phyloP scores from a whole-genome alignment of 345 rosid genomes.

The Melaleuca quinquenervia region DNA sequence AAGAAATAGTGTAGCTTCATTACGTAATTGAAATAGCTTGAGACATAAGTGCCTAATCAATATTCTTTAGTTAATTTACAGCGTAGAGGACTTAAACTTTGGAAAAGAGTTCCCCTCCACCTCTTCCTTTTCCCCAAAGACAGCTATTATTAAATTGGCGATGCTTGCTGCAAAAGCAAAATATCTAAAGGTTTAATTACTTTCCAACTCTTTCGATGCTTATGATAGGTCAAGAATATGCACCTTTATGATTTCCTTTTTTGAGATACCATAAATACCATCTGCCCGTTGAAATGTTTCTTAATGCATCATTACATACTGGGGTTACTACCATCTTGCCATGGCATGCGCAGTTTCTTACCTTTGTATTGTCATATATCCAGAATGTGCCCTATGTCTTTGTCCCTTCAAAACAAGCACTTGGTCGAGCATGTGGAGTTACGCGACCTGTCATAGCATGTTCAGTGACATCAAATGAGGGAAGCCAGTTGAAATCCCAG shows the following conservation, averaged over 20 bases:
- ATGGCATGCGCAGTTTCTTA: neutral
- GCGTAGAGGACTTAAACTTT: neutral
- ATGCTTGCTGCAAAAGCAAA: neutral
- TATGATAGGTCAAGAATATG: neutral
- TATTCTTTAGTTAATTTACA: neutral
- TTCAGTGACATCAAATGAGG: constrained; percentile 82
- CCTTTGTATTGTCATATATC: neutral
- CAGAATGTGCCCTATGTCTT: constrained; percentile 98
- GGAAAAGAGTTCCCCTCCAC: neutral
- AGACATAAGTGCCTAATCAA: neutral
- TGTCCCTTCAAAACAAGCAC: constrained; percentile 99
- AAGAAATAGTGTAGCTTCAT: neutral
- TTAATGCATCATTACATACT: neutral
- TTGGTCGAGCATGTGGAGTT: constrained; percentile 96
- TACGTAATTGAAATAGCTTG: neutral
- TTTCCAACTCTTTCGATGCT: neutral
- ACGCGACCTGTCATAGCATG: constrained; percentile 89
- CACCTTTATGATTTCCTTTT: neutral
- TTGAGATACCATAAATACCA: neutral
- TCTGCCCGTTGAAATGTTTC: neutral
- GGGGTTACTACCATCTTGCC: neutral
- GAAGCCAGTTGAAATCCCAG: constrained; percentile 75
- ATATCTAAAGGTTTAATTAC: neutral
- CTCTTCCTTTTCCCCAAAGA: neutral
- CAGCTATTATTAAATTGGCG: neutral